Evolutionary conservation across 2,329 filamentous ascomycete species (phyloP), one percentile per base, ranked within the genome.

Genomic region (Neonectria ditissima): DNA sequence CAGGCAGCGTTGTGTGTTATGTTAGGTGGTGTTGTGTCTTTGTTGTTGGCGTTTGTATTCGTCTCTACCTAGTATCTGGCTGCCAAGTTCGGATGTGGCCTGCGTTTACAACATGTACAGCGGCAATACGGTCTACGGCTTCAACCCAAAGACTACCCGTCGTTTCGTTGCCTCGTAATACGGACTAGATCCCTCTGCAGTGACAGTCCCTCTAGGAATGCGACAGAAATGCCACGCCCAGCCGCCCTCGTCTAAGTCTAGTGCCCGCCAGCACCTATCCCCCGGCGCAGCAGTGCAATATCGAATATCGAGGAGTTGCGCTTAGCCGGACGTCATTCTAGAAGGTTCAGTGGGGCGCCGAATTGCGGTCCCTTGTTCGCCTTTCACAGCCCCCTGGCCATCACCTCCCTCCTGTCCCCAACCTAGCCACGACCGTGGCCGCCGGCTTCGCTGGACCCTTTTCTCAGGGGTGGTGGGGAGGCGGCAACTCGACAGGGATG

Each of bases 311-410:
- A 69, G 76, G 74, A 53, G 55, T 73, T 81, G 78, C 76, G 76
- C 52, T 65, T 79, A 80, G 64, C 59, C 69, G 62, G 59, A 70
- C 57, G 69, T 59, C 72, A 72, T 81, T 82, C 80, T 80, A 80
- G 80, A 82, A 82, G 78, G 70, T 82, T 82, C 80, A 78, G 79
- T 81, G 80, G 80, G 77, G 72, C 74, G 43, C 34, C 26, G 22
- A n/a, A 41, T 20, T 28, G 24, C 26, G 24, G 45, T 8, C 45
- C 44, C 43, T 45, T 39, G 37, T 39, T 16, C 37, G 37, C 41
- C 41, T 44, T 18, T 44, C 41, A 44, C 18, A 44, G 41, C 41
- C 41, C 37, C 41, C n/a, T n/a, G 41, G 41, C 8, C 41, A 3
- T 44, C 20, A 47, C 43, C 13, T 16, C 44, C 44, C 44, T 16